phyloP scores from a whole-genome alignment of 352 stramenopile genomes.

The Phytophthora pisi region DNA sequence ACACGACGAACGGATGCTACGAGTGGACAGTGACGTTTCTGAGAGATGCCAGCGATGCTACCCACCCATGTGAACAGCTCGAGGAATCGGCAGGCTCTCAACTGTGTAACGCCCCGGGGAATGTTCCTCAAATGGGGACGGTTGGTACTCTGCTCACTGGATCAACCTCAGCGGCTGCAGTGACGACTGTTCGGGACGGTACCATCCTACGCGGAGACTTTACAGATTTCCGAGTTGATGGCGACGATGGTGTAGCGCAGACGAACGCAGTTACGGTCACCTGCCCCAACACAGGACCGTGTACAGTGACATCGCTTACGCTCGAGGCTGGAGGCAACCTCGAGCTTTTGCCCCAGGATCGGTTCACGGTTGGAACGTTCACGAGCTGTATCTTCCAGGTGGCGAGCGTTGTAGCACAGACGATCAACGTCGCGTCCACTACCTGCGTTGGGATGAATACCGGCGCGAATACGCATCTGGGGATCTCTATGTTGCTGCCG shows the following conservation, averaged over 20 bases:
- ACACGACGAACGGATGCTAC: conserved; percentile 91
- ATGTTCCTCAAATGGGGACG: conserved; percentile 87
- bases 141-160: conserved; percentile 32
- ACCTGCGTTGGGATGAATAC: conserved; percentile 45
- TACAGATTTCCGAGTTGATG: conserved; percentile 83
- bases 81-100: conserved; percentile 50
- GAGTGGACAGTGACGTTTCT: conserved; percentile 96
- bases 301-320: conserved; percentile 17
- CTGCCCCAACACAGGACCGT: conserved; percentile 21
- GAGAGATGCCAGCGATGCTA: conserved; percentile 68
- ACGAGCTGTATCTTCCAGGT: conserved; percentile 61
- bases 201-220: conserved; percentile 90
- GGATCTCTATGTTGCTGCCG: conserved; percentile 45
- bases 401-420: conserved; percentile 25
- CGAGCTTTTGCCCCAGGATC: conserved; percentile 46
- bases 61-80: conserved; percentile 56
- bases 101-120: conserved; percentile 92
- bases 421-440: conserved; percentile 43
- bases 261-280: conserved; percentile 33
- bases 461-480: conserved; percentile 16
- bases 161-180: conserved; percentile 33
- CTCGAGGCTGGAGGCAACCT: conserved; percentile 19
- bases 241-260: conserved; percentile 64
- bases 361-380: conserved; percentile 60
- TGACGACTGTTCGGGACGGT: conserved; percentile 55